Evolutionary conservation across 108 stramenopile genomes (phyloP).

Genomic region (Parietichytrium sp.): DNA sequence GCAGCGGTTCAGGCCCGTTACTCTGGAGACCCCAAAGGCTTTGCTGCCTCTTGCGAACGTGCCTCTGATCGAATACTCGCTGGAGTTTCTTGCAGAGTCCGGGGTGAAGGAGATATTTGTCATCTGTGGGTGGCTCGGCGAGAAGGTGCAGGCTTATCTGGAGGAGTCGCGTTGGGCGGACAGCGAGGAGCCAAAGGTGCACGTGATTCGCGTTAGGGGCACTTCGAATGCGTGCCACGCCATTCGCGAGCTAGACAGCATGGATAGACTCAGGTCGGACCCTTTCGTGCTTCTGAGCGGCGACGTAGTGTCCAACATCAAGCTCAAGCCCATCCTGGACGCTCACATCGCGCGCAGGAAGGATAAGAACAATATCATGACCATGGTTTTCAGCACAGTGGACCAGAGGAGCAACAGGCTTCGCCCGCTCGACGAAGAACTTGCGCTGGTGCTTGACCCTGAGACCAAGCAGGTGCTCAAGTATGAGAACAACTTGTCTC

Average conservation of each 20-base stretch:
- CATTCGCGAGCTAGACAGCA: conserved; percentile 85
- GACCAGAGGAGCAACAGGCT: conserved; percentile 50
- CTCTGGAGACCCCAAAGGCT: conserved; percentile 65
- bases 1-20: conserved; percentile 75
- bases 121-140: conserved; percentile 56
- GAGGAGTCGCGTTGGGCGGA: conserved; percentile 41
- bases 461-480: conserved; percentile 38
- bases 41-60: conserved; percentile 91
- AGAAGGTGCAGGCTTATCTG: conserved; percentile 51
- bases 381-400: conserved; percentile 71
- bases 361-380: conserved; percentile 81
- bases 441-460: conserved; percentile 44
- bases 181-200: conserved; percentile 54
- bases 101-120: conserved; percentile 78
- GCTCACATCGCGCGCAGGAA: conserved; percentile 69
- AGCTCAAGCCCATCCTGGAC: conserved; percentile 66
- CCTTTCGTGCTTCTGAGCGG: conserved; percentile 91
- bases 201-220: conserved; percentile 63
- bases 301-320: conserved; percentile 87
- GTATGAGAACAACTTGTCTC: conserved; percentile 24
- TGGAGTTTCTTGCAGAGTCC: conserved; percentile 84
- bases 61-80: conserved; percentile 81
- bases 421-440: neutral
- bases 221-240: conserved; percentile 89
- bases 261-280: conserved; percentile 85